These are phyloP conservation scores for Jasminum sambac DNA, from an alignment of 257 asterid species.

Conservation along the genomic window DNA sequence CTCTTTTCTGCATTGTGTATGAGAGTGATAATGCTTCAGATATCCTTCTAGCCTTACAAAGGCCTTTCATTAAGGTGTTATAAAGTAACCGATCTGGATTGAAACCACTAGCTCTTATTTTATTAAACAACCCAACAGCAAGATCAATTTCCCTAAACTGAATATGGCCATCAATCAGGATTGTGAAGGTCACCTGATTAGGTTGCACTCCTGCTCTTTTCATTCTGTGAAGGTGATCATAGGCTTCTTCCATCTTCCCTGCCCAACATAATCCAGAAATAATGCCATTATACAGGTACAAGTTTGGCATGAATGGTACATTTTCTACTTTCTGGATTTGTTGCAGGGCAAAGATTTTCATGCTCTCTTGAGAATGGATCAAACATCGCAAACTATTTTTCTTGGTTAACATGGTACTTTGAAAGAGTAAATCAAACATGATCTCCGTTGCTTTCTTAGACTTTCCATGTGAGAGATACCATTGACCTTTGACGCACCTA, in stretches of 20 bases:
- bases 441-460: constrained; percentile 37
- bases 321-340: constrained; percentile 34
- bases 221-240: constrained; percentile 44
- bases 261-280: constrained; percentile 52
- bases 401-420: constrained; percentile 24
- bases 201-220: constrained; percentile 47
- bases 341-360: constrained; percentile 35
- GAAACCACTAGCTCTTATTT: constrained; percentile 47
- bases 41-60: constrained; percentile 48
- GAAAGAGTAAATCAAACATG: constrained; percentile 42
- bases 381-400: constrained; percentile 24
- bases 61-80: constrained; percentile 48
- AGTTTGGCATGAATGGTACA: constrained; percentile 34
- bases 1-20: constrained; percentile 54
- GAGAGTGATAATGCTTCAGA: constrained; percentile 49
- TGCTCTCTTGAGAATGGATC: constrained; percentile 34
- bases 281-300: constrained; percentile 49
- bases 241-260: constrained; percentile 47
- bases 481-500: constrained; percentile 28
- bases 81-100: constrained; percentile 44
- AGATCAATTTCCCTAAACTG: constrained; percentile 40
- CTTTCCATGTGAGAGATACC: constrained; percentile 32
- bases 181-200: constrained; percentile 61
- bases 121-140: constrained; percentile 55
- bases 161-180: constrained; percentile 54